Percentiles rank a stretch among this genome's conserved stretches.
Evolutionary conservation across 2,329 filamentous ascomycete genomes (phyloP).

Genomic region (Talaromyces islandicus): DNA sequence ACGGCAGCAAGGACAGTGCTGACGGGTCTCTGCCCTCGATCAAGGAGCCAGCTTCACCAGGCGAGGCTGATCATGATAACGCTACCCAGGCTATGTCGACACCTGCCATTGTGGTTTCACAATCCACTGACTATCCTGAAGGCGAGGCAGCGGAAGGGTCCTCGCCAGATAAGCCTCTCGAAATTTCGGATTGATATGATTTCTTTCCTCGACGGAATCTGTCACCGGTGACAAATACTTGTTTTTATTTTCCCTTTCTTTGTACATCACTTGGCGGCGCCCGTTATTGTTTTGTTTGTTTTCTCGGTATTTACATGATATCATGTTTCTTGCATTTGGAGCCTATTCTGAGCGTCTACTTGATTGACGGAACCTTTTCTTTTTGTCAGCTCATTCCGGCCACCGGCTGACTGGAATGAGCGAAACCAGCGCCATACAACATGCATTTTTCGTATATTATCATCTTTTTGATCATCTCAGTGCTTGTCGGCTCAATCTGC

Average conservation of each 20-base stretch:
- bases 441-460: not conserved
- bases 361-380: not conserved
- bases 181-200: constrained; percentile 11
- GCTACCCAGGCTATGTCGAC: constrained; percentile 20
- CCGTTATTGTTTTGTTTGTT: not conserved
- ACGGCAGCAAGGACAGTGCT: constrained; percentile 31
- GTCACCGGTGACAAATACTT: not conserved
- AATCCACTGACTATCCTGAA: not conserved
- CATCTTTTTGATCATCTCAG: not conserved
- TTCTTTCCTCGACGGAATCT: not conserved
- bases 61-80: constrained; percentile 17
- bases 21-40: constrained; percentile 28
- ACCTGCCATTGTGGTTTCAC: constrained; percentile 32
- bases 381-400: not conserved
- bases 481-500: not conserved
- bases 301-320: not conserved
- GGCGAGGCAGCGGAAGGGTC: constrained; percentile 4
- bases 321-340: constrained; percentile 1
- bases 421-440: not conserved
- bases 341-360: constrained; percentile 1
- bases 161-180: constrained; percentile 9
- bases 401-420: not conserved
- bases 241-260: not conserved
- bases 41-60: constrained; percentile 23
- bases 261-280: not conserved